Base-by-base conservation (phyloP, 2,329 filamentous ascomycete species). In the Colletotrichum musae region DNA sequence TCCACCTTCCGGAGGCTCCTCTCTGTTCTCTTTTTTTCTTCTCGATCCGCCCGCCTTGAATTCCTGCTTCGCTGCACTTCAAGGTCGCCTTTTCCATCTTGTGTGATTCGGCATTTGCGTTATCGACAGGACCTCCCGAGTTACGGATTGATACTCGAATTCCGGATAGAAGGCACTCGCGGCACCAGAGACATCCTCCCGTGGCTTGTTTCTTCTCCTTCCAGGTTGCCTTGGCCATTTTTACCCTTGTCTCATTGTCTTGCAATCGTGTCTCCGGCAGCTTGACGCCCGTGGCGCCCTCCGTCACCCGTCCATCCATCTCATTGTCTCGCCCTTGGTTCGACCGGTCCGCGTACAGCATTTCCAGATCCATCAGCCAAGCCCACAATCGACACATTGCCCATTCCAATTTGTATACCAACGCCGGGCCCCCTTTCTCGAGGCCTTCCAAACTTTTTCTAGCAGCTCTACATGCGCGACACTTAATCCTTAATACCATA, bases 401-500 rank as follows among this genome's bases (percentile, higher is more conserved):
- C 21, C 68, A 68, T 70, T 70, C 58, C 68, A 39, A 39, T 24
- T 65, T 65, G 53, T 68, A 71, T 66, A 36, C 10, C 32, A 36
- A 7, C 7, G 41, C 59, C 58, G n/a, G 48, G 21, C 45, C 26
- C 24, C 15, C 18, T 12, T 41, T 43, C 28, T 48, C 41, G 58
- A 36, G 47, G 28, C n/a, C 53, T 28, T 50, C 58, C 28, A 28
- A 41, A 53, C 53, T 36, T 15, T 21, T 48, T 68, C 47, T 32
- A 69, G 36, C 58, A 45, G 58, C 58, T 48, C 32, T 64, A 50
- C 61, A 63, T 70, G 67, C 53, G 47, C 50, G 53, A 56, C 32
- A 45, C 58, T 24, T 72, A 72, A 72, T 72, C 21, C 32, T 63
- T 72, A 72, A 72, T 72, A 62, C 13, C 60, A 47, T 71, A 72